phyloP scores from a whole-genome alignment of 495 filamentous ascomycete species.

The Viridothelium virens region DNA sequence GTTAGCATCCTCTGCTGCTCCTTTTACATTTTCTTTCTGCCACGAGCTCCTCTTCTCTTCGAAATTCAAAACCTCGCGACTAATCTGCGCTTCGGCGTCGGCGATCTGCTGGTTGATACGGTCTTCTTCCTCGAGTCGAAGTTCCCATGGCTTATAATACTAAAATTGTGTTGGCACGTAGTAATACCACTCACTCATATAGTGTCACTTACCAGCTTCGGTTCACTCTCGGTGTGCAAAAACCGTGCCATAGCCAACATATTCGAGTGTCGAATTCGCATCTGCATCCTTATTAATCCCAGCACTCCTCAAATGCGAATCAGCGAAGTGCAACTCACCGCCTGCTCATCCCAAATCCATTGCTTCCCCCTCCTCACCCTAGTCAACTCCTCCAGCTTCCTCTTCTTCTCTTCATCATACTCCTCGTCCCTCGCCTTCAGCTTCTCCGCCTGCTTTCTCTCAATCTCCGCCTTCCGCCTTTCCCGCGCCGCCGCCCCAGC shows the following conservation, averaged over 20 bases:
- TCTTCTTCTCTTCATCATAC: slow-evolving; percentile 59
- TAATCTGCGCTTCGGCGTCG: slow-evolving; percentile 47
- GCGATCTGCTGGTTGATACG: slow-evolving; percentile 53
- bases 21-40: slow-evolving; percentile 14
- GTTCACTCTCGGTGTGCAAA: slow-evolving; percentile 63
- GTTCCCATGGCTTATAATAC: slow-evolving; percentile 87
- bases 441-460: slow-evolving; percentile 81
- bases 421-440: slow-evolving; percentile 64
- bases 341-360: slow-evolving; percentile 66
- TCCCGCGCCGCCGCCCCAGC: slow-evolving; percentile 49
- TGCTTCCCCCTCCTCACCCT: slow-evolving; percentile 58
- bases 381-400: slow-evolving; percentile 53
- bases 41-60: slow-evolving; percentile 32
- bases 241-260: slow-evolving; percentile 66
- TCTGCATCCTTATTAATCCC: slow-evolving; percentile 48
- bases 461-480: slow-evolving; percentile 77
- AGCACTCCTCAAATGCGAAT: not conserved
- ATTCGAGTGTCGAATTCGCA: slow-evolving; percentile 67
- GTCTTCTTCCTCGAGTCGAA: slow-evolving; percentile 53
- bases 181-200: slow-evolving; percentile 25
- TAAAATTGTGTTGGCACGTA: slow-evolving; percentile 32
- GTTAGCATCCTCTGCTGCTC: slow-evolving; percentile 18
- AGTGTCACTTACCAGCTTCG: slow-evolving; percentile 56
- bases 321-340: slow-evolving; percentile 47
- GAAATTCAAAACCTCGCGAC: slow-evolving; percentile 46